Evolutionary conservation across 2,329 filamentous ascomycete species (phyloP).

Genomic region (Pezicula neosporulosa): DNA sequence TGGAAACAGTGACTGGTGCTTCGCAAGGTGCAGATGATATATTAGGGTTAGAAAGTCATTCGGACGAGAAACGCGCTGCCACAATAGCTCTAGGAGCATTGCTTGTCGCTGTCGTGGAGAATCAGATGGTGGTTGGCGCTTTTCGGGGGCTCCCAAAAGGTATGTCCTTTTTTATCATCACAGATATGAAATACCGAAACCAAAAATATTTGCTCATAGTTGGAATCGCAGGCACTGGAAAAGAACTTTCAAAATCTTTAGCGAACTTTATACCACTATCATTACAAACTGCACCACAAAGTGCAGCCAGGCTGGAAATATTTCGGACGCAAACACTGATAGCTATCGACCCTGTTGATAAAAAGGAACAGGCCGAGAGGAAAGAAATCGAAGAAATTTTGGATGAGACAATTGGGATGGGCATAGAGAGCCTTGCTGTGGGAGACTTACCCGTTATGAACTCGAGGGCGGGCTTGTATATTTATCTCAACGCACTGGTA

Average conservation of each 20-base stretch:
- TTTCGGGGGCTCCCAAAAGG: slow-evolving; percentile 46
- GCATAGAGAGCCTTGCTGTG: slow-evolving; percentile 34
- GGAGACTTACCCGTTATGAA: slow-evolving; percentile 69
- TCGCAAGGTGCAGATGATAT: slow-evolving; percentile 40
- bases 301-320: slow-evolving; percentile 45
- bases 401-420: slow-evolving; percentile 52
- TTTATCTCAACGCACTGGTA: slow-evolving; percentile 81
- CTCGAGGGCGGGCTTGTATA: slow-evolving; percentile 77
- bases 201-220: too few relatives aligned
- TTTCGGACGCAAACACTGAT: slow-evolving; percentile 56
- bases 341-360: slow-evolving; percentile 50
- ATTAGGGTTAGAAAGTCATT: slow-evolving; percentile 35
- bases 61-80: slow-evolving; percentile 56
- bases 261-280: slow-evolving; percentile 52
- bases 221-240: slow-evolving; percentile 42
- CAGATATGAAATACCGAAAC: too few relatives aligned
- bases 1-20: slow-evolving; percentile 51
- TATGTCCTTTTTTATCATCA: not conserved
- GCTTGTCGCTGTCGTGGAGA: slow-evolving; percentile 59
- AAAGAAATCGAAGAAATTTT: slow-evolving; percentile 54
- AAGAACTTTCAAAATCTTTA: slow-evolving; percentile 36
- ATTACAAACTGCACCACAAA: slow-evolving; percentile 52
- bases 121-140: slow-evolving; percentile 48
- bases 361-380: slow-evolving; percentile 46
- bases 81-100: slow-evolving; percentile 63